Percentiles rank a stretch among this genome's conserved stretches.
Evolutionary conservation across 768 basidiomycete genomes (phyloP).

Genomic region (Hebeloma cylindrosporum): DNA sequence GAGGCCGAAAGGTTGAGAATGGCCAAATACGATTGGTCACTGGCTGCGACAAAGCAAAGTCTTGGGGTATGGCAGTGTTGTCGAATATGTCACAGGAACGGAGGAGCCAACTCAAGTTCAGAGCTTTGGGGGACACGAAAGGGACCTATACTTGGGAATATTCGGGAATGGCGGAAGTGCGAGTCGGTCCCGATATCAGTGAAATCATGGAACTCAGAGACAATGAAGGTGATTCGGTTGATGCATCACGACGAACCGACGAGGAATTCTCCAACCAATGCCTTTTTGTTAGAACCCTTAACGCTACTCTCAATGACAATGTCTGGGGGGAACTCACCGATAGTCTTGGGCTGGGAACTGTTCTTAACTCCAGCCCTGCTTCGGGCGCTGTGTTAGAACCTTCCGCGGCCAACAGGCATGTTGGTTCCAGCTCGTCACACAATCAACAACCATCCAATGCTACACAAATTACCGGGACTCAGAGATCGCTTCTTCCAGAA

Average conservation of each 20-base stretch:
- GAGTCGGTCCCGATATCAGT: constrained; percentile 5
- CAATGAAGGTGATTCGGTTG: neutral
- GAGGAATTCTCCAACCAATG: constrained; percentile 4
- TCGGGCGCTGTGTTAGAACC: neutral
- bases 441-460: too few relatives aligned
- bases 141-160: neutral
- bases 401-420: too few relatives aligned
- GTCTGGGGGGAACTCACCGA: neutral
- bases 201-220: constrained; percentile 4
- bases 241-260: neutral
- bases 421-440: too few relatives aligned
- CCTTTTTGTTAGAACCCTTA: constrained; percentile 9
- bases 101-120: constrained; percentile 1
- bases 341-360: neutral
- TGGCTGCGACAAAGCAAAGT: constrained; percentile 23
- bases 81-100: neutral
- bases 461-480: too few relatives aligned
- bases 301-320: neutral
- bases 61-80: constrained; percentile 25
- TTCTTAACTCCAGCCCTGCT: neutral
- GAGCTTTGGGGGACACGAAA: neutral
- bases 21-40: constrained; percentile 27
- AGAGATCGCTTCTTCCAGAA: neutral
- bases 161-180: constrained; percentile 1
- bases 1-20: constrained; percentile 19